Conservation (phyloP, 768 basidiomycete genomes). For the Coprinellus micaceus region DNA sequence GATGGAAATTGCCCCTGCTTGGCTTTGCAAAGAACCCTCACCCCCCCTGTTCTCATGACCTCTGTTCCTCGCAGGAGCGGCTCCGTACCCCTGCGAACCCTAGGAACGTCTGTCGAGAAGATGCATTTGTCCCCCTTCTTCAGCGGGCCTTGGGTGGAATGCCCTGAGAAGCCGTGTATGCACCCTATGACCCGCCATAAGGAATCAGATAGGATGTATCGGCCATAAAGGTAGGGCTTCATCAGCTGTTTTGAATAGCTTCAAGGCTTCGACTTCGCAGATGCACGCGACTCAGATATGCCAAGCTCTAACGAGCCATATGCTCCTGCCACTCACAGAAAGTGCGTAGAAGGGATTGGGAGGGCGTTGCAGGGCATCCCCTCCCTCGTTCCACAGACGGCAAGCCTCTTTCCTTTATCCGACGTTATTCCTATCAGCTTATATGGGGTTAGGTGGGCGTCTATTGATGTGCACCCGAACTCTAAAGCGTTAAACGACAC, state of each 20-base stretch:
- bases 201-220: background rate
- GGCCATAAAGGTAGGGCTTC: background rate
- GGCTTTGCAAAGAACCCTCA: background rate
- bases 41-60: background rate
- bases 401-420: background rate
- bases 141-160: background rate
- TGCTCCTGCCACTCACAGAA: background rate
- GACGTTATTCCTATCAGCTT: conserved; percentile 1
- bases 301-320: conserved; percentile 1
- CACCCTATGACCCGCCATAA: background rate
- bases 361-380: background rate
- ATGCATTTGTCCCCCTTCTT: background rate
- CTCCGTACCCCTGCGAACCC: background rate
- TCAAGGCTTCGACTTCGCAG: background rate
- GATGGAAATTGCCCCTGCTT: background rate
- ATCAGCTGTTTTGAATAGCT: background rate
- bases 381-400: background rate
- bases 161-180: background rate
- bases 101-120: background rate
- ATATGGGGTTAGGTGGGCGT: background rate
- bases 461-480: background rate
- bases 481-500: background rate
- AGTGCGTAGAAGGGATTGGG: background rate
- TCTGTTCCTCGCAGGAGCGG: background rate
- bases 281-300: background rate